Conservation (phyloP, 768 basidiomycete species). For the Fomitopsis pulvina region DNA sequence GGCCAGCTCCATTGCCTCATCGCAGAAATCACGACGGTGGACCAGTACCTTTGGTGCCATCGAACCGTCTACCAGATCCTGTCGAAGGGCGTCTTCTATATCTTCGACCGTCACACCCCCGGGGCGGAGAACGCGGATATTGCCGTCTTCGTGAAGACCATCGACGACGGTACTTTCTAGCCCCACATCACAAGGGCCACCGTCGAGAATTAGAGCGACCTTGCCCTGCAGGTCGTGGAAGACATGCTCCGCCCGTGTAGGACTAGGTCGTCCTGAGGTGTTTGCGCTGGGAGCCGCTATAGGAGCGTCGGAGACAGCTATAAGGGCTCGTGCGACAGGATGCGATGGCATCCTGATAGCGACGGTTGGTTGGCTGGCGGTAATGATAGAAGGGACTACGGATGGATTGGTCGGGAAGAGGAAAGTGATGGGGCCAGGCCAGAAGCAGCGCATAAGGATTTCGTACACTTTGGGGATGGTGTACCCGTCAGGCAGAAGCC, state of each 20-base stretch:
- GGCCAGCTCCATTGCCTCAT: constrained; percentile 59
- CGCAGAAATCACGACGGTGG: constrained; percentile 71
- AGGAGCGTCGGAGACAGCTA: constrained; percentile 65
- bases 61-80: constrained; percentile 28
- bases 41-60: constrained; percentile 61
- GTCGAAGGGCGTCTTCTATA: constrained; percentile 52
- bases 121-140: constrained; percentile 78
- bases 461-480: constrained; percentile 58
- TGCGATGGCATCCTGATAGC: constrained; percentile 95
- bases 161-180: constrained; percentile 96
- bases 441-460: constrained; percentile 74
- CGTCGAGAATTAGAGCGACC: constrained; percentile 78
- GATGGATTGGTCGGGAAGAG: constrained; percentile 72
- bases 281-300: constrained; percentile 96
- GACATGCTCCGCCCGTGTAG: constrained; percentile 86
- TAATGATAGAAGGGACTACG: constrained; percentile 67
- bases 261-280: constrained; percentile 89
- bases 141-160: constrained; percentile 69
- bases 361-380: constrained; percentile 73
- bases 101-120: constrained; percentile 92
- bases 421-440: constrained; percentile 93
- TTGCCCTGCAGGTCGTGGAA: constrained; percentile 69
- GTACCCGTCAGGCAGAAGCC: constrained; percentile 64
- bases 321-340: constrained; percentile 85
- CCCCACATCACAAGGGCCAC: constrained; percentile 86